Evolutionary conservation across 1,284 basidiomycete genomes (phyloP).

Genomic region (Moesziomyces sp.): DNA sequence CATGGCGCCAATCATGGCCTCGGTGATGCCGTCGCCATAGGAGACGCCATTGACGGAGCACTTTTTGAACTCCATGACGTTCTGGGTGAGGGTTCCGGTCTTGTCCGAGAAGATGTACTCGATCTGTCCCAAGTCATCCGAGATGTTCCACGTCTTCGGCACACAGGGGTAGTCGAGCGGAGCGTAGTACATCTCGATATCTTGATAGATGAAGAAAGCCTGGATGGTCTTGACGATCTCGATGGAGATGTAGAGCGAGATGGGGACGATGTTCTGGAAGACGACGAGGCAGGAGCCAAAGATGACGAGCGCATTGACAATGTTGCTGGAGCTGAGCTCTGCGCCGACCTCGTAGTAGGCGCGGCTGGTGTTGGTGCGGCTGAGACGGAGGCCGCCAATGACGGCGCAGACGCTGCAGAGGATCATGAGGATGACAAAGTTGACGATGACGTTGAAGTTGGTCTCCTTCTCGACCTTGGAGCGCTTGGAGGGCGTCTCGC

Average conservation of each 20-base stretch:
- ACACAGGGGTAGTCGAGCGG: conserved; percentile 84
- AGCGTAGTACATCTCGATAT: conserved; percentile 95
- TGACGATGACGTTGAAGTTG: conserved; percentile 97
- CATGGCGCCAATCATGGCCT: conserved; percentile 91
- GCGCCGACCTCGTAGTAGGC: conserved; percentile 72
- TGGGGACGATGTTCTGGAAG: conserved; percentile 97
- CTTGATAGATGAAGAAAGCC: conserved; percentile 94
- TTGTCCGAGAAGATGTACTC: conserved; percentile 99
- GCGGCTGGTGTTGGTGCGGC: conserved; percentile 76
- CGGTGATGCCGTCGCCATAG: conserved; percentile 93
- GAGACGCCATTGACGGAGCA: conserved; percentile 85
- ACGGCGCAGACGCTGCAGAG: conserved; percentile 82
- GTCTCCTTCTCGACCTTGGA: conserved; percentile 98
- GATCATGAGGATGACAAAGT: conserved; percentile 81
- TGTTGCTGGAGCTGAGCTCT: conserved; percentile 68
- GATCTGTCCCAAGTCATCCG: conserved; percentile 96
- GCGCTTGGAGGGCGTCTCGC: conserved; percentile 81
- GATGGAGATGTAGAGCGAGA: conserved; percentile 96
- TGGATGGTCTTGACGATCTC: conserved; percentile 98
- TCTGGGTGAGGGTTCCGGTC: conserved; percentile 71
- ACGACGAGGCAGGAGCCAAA: conserved; percentile 81
- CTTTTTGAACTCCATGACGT: conserved; percentile 96
- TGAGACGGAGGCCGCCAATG: conserved; percentile 79
- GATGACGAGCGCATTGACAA: conserved; percentile 85
- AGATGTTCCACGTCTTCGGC: conserved; percentile 98